Percentiles rank a stretch among this genome's conserved stretches.
Conservation (phyloP, 331 rosid species). For the Quercus phellos region DNA sequence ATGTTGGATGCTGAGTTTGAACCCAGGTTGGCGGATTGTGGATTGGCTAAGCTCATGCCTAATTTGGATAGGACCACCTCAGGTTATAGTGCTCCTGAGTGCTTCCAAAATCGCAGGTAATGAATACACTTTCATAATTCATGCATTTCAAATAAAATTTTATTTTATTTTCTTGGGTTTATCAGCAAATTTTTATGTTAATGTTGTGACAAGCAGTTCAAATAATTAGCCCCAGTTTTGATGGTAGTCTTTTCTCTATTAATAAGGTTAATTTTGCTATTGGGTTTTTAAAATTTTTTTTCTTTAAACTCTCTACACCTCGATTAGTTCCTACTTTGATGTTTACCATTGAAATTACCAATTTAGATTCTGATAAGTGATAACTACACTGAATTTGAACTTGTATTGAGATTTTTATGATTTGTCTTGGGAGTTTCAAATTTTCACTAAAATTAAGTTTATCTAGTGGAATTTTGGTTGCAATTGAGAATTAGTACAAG, state of each 20-base stretch:
- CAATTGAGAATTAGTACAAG: background rate
- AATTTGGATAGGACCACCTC: conserved; percentile 49
- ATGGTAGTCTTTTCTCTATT: background rate
- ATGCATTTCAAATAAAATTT: background rate
- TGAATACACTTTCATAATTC: background rate
- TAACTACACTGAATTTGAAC: background rate
- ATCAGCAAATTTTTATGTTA: background rate
- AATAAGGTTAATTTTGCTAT: background rate
- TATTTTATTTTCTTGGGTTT: background rate
- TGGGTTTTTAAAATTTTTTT: background rate
- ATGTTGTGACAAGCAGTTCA: background rate
- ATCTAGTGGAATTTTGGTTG: background rate
- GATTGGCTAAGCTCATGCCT: conserved; percentile 63
- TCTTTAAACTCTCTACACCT: background rate
- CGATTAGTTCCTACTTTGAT: no score
- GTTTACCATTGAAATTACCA: background rate
- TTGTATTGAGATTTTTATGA: background rate
- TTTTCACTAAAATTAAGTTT: background rate
- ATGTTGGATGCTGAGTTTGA: conserved; percentile 83
- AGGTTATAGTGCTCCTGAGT: conserved; percentile 69
- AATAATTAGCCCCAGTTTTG: background rate
- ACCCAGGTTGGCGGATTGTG: conserved; percentile 83
- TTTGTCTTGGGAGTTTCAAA: background rate
- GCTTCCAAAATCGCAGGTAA: conserved; percentile 71
- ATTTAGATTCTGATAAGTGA: background rate